Evolutionary conservation across 768 basidiomycete genomes (phyloP).

Genomic region (Boletus vinaceobasis): DNA sequence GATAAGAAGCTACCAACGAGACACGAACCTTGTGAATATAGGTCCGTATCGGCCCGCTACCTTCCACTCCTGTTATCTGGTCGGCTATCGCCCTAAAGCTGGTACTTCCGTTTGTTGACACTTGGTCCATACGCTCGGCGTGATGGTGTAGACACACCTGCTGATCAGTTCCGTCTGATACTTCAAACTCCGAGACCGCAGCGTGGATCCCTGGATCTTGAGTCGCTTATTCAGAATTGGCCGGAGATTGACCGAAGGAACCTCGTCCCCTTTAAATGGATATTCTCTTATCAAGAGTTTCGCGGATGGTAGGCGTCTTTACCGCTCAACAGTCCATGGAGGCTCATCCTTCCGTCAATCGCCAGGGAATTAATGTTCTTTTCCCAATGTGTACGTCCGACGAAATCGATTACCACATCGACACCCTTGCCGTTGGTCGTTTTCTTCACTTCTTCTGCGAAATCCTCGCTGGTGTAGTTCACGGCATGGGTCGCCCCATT

Average conservation of each 20-base stretch:
- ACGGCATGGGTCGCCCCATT: conserved; percentile 71
- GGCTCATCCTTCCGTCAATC: conserved; percentile 70
- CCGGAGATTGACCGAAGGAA: conserved; percentile 51
- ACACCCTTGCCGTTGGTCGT: conserved; percentile 69
- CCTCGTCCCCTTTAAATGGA: conserved; percentile 43
- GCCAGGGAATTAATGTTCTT: conserved; percentile 71
- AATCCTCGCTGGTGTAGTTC: conserved; percentile 85
- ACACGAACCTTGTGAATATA: conserved; percentile 72
- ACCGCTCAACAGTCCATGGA: conserved; percentile 69
- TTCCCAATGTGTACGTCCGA: conserved; percentile 70
- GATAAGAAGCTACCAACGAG: conserved; percentile 8
- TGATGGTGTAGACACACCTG: conserved; percentile 37
- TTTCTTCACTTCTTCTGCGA: conserved; percentile 67
- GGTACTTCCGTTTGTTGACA: conserved; percentile 5
- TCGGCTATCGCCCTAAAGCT: conserved; percentile 58
- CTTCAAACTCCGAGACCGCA: conserved; percentile 66
- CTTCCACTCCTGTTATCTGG: conserved; percentile 55
- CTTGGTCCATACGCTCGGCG: neutral
- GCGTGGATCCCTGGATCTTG: conserved; percentile 83
- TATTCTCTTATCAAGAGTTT: conserved; percentile 20
- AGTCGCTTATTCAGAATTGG: conserved; percentile 82
- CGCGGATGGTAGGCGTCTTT: conserved; percentile 18
- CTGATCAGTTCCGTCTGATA: conserved; percentile 76
- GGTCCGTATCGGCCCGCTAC: conserved; percentile 59
- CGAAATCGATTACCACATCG: conserved; percentile 83